phyloP scores from a whole-genome alignment of 306 rosid genomes.

The Ormosia emarginata region DNA sequence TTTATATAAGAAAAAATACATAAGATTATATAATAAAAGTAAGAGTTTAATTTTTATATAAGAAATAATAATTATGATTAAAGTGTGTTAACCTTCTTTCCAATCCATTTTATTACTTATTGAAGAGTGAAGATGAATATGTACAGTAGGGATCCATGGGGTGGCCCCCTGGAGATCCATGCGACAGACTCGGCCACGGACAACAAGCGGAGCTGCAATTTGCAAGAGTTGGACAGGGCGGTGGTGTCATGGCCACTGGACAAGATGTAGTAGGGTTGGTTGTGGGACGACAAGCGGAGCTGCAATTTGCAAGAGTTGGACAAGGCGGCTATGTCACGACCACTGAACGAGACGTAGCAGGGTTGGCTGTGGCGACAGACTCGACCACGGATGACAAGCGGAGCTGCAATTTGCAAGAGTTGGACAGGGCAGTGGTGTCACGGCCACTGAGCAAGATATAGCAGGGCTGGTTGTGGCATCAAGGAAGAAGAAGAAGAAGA shows the following conservation, averaged over 20 bases:
- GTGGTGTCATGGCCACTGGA: constrained; percentile 72
- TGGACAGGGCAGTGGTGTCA: constrained; percentile 66
- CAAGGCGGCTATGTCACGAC: constrained; percentile 67
- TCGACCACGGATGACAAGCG: constrained; percentile 87
- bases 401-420: constrained; percentile 73
- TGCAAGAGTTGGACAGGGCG: constrained; percentile 65
- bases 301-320: constrained; percentile 73
- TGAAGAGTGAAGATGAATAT: constrained; percentile 32
- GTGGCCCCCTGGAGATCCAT: constrained; percentile 78
- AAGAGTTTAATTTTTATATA: too few relatives aligned
- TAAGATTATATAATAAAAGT: too few relatives aligned
- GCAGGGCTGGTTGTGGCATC: constrained; percentile 95
- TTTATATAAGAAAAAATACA: too few relatives aligned
- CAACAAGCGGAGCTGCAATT: constrained; percentile 81
- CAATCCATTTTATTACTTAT: too few relatives aligned
- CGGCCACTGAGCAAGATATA: constrained; percentile 78
- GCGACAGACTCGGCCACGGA: constrained; percentile 79
- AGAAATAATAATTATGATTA: too few relatives aligned
- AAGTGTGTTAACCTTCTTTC: too few relatives aligned
- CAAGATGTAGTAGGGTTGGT: constrained; percentile 91
- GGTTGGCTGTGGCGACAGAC: constrained; percentile 86
- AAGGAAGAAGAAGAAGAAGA: too few relatives aligned
- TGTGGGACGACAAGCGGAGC: constrained; percentile 90
- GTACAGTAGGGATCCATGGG: constrained; percentile 95
- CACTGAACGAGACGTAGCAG: constrained; percentile 80